Evolutionary conservation across 169 alveolate species (phyloP).

Genomic region (Eimeria brunetti): DNA sequence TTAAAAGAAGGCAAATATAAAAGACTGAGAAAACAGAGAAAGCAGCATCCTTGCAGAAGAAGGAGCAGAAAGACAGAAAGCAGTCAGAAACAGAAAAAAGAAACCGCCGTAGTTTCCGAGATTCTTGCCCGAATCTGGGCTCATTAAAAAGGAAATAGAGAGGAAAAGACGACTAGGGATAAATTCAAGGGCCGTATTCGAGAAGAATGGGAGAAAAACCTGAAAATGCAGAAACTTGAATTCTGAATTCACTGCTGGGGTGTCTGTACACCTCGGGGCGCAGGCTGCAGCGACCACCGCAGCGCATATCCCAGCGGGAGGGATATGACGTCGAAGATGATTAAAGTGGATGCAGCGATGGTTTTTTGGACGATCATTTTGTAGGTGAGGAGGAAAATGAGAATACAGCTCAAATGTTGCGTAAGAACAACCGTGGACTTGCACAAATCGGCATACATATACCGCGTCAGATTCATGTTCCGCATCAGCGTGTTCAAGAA

Average conservation of each 20-base stretch:
- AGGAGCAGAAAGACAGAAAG: too few species aligned
- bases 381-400: slow-evolving; percentile 42
- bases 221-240: too few species aligned
- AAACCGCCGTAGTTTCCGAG: too few species aligned
- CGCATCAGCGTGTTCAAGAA: slow-evolving; percentile 34
- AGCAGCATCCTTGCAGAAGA: too few species aligned
- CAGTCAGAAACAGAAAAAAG: too few species aligned
- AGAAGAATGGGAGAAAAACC: too few species aligned
- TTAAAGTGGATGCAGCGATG: neutral
- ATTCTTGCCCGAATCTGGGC: too few species aligned
- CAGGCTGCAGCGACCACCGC: slow-evolving; percentile 19
- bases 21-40: too few species aligned
- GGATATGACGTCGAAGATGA: slow-evolving; percentile 9
- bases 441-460: slow-evolving; percentile 51
- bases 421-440: slow-evolving; percentile 54
- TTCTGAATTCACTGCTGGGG: neutral
- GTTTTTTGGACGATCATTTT: neutral
- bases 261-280: slow-evolving; percentile 16
- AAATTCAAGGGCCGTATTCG: too few species aligned
- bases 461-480: slow-evolving; percentile 32
- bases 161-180: too few species aligned
- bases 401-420: slow-evolving; percentile 51
- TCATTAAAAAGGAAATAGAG: too few species aligned
- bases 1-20: too few species aligned
- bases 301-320: slow-evolving; percentile 52